Conservation (phyloP, 345 rosid species). For the Eucalyptus sideroxylon region DNA sequence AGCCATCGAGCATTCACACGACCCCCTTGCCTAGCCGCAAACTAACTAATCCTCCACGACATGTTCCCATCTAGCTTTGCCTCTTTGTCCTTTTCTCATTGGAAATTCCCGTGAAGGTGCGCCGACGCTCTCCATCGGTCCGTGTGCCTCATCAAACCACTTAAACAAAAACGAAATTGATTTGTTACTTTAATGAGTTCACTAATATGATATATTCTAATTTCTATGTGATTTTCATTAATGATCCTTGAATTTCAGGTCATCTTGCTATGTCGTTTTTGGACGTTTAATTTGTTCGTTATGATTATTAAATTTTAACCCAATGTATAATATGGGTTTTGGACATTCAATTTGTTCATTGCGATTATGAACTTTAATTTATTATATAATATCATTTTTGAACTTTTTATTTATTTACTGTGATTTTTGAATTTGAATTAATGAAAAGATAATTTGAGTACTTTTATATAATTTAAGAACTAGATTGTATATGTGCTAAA, state of each 20-base stretch:
- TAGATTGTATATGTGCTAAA: accelerated
- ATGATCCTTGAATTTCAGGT: neutral
- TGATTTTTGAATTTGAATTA: accelerated
- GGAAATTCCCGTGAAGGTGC: neutral
- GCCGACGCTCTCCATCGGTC: neutral
- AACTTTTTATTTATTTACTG: accelerated
- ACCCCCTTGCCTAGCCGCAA: neutral
- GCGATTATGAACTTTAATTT: accelerated
- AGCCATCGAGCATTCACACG: neutral
- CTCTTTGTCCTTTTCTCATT: neutral
- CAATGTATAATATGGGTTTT: accelerated
- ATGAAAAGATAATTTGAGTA: accelerated
- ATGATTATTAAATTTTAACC: accelerated
- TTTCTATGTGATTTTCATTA: neutral
- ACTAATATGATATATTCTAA: neutral
- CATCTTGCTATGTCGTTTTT: accelerated
- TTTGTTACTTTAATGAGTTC: neutral
- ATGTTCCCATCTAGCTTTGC: neutral
- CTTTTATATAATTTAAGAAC: too few species aligned
- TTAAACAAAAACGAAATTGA: neutral
- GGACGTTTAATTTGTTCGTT: neutral
- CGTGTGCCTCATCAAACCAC: neutral
- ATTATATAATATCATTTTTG: accelerated
- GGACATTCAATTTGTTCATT: accelerated
- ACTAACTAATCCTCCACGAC: neutral